Base-by-base conservation (phyloP, 768 basidiomycete genomes). In the Mycena polygramma region DNA sequence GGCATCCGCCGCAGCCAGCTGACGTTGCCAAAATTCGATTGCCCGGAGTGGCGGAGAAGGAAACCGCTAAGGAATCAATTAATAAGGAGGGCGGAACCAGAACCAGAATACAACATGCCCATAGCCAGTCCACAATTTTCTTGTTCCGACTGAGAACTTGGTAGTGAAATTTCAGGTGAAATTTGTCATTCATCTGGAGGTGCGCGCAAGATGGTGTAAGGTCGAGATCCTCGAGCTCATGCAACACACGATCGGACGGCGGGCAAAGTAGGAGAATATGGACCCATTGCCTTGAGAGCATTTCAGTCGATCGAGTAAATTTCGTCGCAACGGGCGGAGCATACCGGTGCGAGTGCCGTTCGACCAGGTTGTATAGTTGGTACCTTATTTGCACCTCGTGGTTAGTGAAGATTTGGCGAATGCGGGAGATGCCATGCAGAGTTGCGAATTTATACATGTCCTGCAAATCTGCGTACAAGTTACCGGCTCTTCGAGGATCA, bases 171-270 rank as follows among this genome's bases (percentile, higher is more conserved):
- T n/a, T 45, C 2, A 22, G 13, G 36, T 13, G 17, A 63, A 62
- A 22, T 15, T 13, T 54, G 6, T 19, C 35, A 36, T 65, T 45
- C 4, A 19, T 11, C 11, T 15, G 52, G 51, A 30, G 6, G 30
- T 30, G 2, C 30, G 30, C 6, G 17, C 63, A 65, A 9, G 49
- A 19, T 30, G 49, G 63, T 0, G 63, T 14, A 19, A 65, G 1
- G 54, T 65, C 54, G n/a, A 65, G 43, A 41, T 24, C 20, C 54
- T 39, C 45, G 9, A 65, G 39, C 17, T 43, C 63, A 24, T n/a
- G 7, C n/a, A 65, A 15, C 1, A 65, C 45, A 7, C 15, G 15
- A 11, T 65, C 52, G 36, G 24, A 45, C 0, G 55, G 55, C 30
- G 17, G n/a, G 45, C 54, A 36, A 3, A 5, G 26, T 2, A 30